Percentiles rank a stretch among this genome's conserved stretches.
Conservation (phyloP, 2,329 filamentous ascomycete species). For the Neofusicoccum ribis region DNA sequence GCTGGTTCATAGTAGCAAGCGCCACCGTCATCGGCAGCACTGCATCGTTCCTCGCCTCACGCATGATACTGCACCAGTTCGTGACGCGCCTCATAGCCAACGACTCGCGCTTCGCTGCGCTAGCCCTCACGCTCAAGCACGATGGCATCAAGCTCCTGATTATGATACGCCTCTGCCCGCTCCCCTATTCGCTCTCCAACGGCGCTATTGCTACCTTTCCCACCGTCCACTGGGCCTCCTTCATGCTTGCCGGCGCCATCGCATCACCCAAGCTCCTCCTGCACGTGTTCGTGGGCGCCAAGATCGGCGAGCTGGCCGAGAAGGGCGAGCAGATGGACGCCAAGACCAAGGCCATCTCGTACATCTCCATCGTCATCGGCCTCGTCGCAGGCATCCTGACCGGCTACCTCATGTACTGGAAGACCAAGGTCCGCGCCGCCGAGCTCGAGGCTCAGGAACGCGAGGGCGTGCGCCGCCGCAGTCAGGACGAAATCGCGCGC, state of each 20-base stretch:
- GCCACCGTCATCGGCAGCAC: slow-evolving; percentile 79
- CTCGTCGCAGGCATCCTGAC: slow-evolving; percentile 70
- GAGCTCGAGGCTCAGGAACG: slow-evolving; percentile 50
- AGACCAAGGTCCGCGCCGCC: slow-evolving; percentile 51
- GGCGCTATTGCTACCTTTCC: slow-evolving; percentile 93
- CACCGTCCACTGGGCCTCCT: slow-evolving; percentile 74
- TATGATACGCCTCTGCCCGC: slow-evolving; percentile 87
- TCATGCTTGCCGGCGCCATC: slow-evolving; percentile 78
- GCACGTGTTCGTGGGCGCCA: slow-evolving; percentile 86
- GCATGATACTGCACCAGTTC: slow-evolving; percentile 75
- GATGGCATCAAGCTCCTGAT: slow-evolving; percentile 87
- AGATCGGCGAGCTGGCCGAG: slow-evolving; percentile 81
- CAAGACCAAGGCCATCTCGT: slow-evolving; percentile 78
- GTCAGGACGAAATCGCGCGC: slow-evolving; percentile 37
- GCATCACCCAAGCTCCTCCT: slow-evolving; percentile 85
- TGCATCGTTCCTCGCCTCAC: slow-evolving; percentile 75
- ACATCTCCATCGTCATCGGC: slow-evolving; percentile 74
- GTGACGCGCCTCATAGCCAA: slow-evolving; percentile 77
- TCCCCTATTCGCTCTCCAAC: slow-evolving; percentile 92
- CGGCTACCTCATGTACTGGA: slow-evolving; percentile 81
- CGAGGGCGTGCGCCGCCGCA: slow-evolving; percentile 34
- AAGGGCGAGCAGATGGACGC: slow-evolving; percentile 79
- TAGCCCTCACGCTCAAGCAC: slow-evolving; percentile 82
- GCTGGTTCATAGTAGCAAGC: slow-evolving; percentile 79
- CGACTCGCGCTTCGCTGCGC: slow-evolving; percentile 84